Evolutionary conservation across 257 asterid genomes (phyloP).

Genomic region (Cruciata laevipes): DNA sequence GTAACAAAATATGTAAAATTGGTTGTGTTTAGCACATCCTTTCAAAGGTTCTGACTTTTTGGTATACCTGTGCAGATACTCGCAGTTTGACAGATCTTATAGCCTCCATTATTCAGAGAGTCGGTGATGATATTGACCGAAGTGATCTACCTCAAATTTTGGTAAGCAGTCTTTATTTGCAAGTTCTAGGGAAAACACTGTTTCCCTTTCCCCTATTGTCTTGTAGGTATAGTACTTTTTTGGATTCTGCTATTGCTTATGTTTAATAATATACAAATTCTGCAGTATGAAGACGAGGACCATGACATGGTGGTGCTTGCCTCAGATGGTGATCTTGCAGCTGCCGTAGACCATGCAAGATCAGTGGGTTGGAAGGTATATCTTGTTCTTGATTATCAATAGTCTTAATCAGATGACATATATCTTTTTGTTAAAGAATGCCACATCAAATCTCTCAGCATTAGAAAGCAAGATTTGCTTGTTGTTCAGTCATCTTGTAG

Average conservation of each 20-base stretch:
- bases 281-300: conserved; percentile 95
- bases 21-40: too few species aligned
- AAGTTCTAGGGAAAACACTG: not conserved
- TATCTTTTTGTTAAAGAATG: not conserved
- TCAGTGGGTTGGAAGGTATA: conserved; percentile 91
- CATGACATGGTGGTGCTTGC: conserved; percentile 78
- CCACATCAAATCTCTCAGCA: not conserved
- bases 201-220: not conserved
- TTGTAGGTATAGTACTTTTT: not conserved
- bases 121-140: conserved; percentile 82
- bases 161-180: conserved; percentile 30
- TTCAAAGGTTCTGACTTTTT: conserved; percentile 7
- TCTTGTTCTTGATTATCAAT: not conserved
- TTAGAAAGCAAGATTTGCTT: not conserved
- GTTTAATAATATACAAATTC: not conserved
- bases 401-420: not conserved
- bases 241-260: not conserved
- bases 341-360: conserved; percentile 87
- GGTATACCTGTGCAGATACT: conserved; percentile 38
- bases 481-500: not conserved
- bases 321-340: conserved; percentile 83
- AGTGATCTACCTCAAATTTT: conserved; percentile 83
- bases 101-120: conserved; percentile 81
- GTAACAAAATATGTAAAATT: too few species aligned
- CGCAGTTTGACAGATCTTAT: conserved; percentile 64